Conservation (phyloP, 1,284 basidiomycete species). For the Cystobasidium slooffiae region DNA sequence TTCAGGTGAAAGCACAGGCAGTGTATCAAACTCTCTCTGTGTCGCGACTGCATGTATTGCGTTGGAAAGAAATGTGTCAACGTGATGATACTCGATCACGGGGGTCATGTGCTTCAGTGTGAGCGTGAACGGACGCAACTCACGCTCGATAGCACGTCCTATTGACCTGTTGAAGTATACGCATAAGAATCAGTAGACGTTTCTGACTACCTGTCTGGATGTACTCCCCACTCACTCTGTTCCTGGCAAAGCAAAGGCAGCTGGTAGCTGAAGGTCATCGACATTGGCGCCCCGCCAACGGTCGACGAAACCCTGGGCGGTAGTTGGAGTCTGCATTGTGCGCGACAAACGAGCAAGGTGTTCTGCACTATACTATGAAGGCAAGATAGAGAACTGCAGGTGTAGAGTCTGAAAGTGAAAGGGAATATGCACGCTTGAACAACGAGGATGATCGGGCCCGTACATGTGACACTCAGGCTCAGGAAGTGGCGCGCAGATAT, state of each 20-base stretch:
- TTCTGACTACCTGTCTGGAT: no score
- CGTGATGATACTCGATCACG: neutral
- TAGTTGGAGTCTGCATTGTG: slow-evolving; percentile 23
- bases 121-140: neutral
- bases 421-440: no score
- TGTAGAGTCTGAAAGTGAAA: neutral
- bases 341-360: neutral
- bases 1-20: slow-evolving; percentile 40
- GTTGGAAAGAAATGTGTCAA: neutral
- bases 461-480: no score
- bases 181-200: neutral
- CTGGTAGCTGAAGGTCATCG: slow-evolving; percentile 42
- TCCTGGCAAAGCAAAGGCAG: slow-evolving; percentile 36
- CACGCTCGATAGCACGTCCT: slow-evolving; percentile 41
- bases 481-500: no score
- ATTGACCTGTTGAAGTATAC: slow-evolving; percentile 14
- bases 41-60: slow-evolving; percentile 26
- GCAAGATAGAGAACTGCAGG: neutral
- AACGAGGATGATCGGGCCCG: no score
- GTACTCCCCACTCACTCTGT: slow-evolving; percentile 17
- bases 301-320: slow-evolving; percentile 30
- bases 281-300: slow-evolving; percentile 35
- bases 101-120: slow-evolving; percentile 19
- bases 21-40: slow-evolving; percentile 40
- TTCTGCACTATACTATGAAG: neutral